These are phyloP conservation scores for Lactarius tabidus DNA, from an alignment of 768 basidiomycete genomes.

Conservation along the genomic window DNA sequence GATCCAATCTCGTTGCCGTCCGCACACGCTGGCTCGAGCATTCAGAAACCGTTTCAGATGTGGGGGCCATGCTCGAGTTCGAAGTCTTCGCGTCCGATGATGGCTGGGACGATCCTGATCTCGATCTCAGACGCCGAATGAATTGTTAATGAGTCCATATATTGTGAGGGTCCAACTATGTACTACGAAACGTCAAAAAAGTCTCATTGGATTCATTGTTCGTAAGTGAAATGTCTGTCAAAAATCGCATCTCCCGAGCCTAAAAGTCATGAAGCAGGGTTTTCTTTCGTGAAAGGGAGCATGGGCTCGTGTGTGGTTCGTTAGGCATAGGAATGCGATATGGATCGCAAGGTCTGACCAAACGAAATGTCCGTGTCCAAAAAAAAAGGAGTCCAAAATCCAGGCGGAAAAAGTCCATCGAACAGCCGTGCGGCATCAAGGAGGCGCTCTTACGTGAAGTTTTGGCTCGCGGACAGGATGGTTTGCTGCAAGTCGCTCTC, in stretches of 20 bases:
- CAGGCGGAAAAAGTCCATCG: not conserved
- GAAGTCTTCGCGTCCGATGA: slow-evolving; percentile 7
- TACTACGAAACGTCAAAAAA: not conserved
- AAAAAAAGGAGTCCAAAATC: no score
- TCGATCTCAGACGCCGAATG: not conserved
- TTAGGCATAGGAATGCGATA: not conserved
- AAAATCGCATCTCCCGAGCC: not conserved
- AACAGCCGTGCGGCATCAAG: not conserved
- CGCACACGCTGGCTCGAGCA: slow-evolving; percentile 26
- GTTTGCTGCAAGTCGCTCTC: slow-evolving; percentile 3
- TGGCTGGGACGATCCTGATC: slow-evolving; percentile 24
- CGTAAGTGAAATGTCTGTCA: not conserved
- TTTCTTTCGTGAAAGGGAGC: not conserved
- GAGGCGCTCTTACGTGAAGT: not conserved
- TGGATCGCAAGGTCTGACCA: not conserved
- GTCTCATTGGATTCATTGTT: not conserved
- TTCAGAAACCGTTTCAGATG: slow-evolving; percentile 18
- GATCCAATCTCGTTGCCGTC: slow-evolving; percentile 28
- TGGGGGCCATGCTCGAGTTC: slow-evolving; percentile 10
- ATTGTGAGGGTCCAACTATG: not conserved
- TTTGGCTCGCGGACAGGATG: slow-evolving; percentile 7
- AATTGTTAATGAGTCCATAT: not conserved
- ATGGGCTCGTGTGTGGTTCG: not conserved
- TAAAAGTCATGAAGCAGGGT: not conserved
- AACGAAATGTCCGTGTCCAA: slow-evolving; percentile 5